Conservation (phyloP, 805 yeast genomes). For the Blastobotrys peoriensis region DNA sequence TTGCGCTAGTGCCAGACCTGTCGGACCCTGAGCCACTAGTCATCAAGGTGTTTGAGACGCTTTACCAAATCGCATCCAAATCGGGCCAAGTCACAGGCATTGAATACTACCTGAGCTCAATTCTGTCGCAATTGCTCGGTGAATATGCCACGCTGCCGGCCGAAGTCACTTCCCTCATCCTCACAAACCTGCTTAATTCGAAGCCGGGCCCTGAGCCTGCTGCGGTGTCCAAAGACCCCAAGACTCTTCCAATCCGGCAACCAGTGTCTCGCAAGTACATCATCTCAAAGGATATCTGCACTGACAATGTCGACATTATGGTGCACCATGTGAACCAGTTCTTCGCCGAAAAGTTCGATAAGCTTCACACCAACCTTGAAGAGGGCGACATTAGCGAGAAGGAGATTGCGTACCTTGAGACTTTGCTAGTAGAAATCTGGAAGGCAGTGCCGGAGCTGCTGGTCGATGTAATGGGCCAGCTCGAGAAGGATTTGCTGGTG, state of each 20-base stretch:
- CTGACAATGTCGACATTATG: slow-evolving; percentile 62
- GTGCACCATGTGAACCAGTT: slow-evolving; percentile 71
- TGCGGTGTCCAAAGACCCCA: slow-evolving; percentile 19
- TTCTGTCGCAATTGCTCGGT: slow-evolving; percentile 67
- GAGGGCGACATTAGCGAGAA: slow-evolving; percentile 24
- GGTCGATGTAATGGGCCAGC: slow-evolving; percentile 66
- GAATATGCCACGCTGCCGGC: slow-evolving; percentile 57
- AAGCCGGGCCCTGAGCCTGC: slow-evolving; percentile 24
- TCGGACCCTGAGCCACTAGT: slow-evolving; percentile 55
- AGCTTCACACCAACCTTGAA: slow-evolving; percentile 26
- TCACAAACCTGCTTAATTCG: slow-evolving; percentile 53
- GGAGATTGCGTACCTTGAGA: slow-evolving; percentile 14
- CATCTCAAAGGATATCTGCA: slow-evolving; percentile 62
- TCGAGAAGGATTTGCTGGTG: slow-evolving; percentile 65
- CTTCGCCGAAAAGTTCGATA: slow-evolving; percentile 69
- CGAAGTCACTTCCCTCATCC: slow-evolving; percentile 52
- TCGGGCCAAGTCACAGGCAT: slow-evolving; percentile 44
- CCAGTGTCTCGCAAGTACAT: slow-evolving; percentile 52
- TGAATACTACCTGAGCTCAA: slow-evolving; percentile 59
- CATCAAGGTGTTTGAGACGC: slow-evolving; percentile 49
- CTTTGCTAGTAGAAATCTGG: slow-evolving; percentile 65
- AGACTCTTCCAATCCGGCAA: slow-evolving; percentile 16
- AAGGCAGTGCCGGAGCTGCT: slow-evolving; percentile 67
- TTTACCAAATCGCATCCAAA: slow-evolving; percentile 48
- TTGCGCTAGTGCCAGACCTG: slow-evolving; percentile 68